A percentile compares a stretch with the other conserved stretches of the same genome.
phyloP scores from a whole-genome alignment of 2,329 filamentous ascomycete species.

The Pseudocercospora pini-densiflorae region DNA sequence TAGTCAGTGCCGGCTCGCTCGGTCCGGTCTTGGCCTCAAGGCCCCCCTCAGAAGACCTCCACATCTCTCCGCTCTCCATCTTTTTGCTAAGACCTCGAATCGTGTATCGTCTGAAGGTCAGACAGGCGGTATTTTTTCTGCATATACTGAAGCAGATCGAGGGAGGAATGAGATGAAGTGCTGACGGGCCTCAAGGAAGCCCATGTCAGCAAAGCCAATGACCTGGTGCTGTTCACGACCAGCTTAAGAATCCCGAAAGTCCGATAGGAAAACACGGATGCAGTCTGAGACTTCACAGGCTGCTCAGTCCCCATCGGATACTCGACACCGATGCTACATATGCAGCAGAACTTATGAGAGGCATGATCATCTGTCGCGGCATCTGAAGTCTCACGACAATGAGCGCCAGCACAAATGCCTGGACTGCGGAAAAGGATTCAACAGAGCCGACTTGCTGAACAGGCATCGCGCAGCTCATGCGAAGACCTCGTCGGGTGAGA shows the following conservation, averaged over 20 bases:
- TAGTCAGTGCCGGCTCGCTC: no score
- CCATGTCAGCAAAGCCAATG: neutral
- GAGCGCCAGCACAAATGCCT: conserved; percentile 31
- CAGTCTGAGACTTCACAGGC: conserved; percentile 6
- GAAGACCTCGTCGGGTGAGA: conserved; percentile 27
- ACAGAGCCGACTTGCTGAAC: conserved; percentile 35
- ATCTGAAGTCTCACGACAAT: conserved; percentile 37
- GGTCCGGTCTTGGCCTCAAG: no score
- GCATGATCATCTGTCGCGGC: conserved; percentile 32
- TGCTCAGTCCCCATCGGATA: conserved; percentile 16
- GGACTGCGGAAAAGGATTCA: conserved; percentile 37
- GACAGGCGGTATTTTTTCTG: neutral
- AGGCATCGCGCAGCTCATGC: conserved; percentile 33
- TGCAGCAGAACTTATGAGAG: conserved; percentile 34
- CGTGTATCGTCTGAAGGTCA: neutral
- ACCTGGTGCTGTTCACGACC: neutral
- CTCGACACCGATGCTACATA: conserved; percentile 32
- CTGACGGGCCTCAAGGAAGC: neutral
- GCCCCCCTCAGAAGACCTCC: neutral
- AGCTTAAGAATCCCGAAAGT: no score
- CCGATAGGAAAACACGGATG: conserved; percentile 6
- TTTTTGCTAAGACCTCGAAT: neutral
- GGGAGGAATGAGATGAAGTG: no score
- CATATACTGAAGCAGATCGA: neutral
- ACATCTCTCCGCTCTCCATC: neutral